Percentiles rank a stretch among this genome's conserved stretches.
Evolutionary conservation across 2,329 filamentous ascomycete species (phyloP).

Genomic region (Microdochium nivale): DNA sequence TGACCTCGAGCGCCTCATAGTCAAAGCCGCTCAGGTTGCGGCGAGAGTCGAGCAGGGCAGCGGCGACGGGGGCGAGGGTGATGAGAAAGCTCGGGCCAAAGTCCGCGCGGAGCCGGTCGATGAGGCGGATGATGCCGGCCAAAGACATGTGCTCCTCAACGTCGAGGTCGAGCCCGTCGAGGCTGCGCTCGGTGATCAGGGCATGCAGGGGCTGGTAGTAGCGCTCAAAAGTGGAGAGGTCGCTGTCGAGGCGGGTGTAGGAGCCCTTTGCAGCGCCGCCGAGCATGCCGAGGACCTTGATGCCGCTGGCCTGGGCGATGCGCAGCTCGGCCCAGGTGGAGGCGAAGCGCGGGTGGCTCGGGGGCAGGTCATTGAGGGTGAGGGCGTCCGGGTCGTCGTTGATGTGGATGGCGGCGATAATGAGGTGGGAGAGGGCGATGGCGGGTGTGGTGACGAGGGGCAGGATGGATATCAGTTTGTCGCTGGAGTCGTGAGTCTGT

Average conservation of each 20-base stretch:
- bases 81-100: conserved; percentile 63
- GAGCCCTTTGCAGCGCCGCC: conserved; percentile 69
- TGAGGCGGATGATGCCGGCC: conserved; percentile 50
- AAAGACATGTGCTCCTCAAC: conserved; percentile 68
- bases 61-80: conserved; percentile 70
- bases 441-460: conserved; percentile 28
- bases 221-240: conserved; percentile 49
- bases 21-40: conserved; percentile 67
- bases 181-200: conserved; percentile 45
- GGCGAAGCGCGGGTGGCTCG: conserved; percentile 51
- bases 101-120: conserved; percentile 55
- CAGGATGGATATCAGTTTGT: conserved; percentile 28
- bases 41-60: conserved; percentile 55
- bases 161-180: conserved; percentile 65
- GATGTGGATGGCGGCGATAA: conserved; percentile 71
- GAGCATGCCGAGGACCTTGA: conserved; percentile 74
- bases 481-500: conserved; percentile 30
- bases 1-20: conserved; percentile 61
- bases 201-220: conserved; percentile 60
- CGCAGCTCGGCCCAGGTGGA: conserved; percentile 65
- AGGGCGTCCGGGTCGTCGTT: conserved; percentile 57
- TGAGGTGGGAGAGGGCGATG: conserved; percentile 56
- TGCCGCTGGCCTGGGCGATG: conserved; percentile 57
- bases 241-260: conserved; percentile 46
- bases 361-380: conserved; percentile 67